Base-by-base conservation (phyloP, 2,329 filamentous ascomycete genomes). In the Aureobasidium sp. region DNA sequence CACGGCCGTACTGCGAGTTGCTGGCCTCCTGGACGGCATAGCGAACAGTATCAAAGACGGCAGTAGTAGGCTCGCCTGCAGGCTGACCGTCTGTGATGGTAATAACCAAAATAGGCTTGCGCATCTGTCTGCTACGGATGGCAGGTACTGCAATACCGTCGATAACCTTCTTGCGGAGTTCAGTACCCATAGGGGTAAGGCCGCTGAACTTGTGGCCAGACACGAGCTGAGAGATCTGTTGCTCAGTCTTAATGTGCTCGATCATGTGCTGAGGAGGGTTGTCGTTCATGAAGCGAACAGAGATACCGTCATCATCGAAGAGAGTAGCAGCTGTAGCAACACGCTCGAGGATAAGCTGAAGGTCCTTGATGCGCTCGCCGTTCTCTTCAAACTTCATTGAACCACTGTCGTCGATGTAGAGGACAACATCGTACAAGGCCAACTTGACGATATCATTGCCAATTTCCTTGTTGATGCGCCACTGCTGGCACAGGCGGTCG, bases 201-300 rank as follows among this genome's bases (percentile, higher is more conserved):
- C 86, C 86, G 67, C 82, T 82, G 77, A 87, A 88, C 27, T 82
- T 79, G 64, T 87, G 82, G 64, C 78, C 80, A 32, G 75, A 70
- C 66, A 88, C 80, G 59, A 88, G 76, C 61, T 78, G 75, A 59
- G 84, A 78, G 46, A 87, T 81, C 68, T 88, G 83, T 55, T 79
- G 77, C 63, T 83, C 81, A 59, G 71, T 81, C 47, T 78, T 79
- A 65, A 88, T 83, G 61, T 80, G 77, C 67, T 87, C 82, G 37
- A 78, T 71, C 47, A 76, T 71, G 59, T 78, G 73, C n/a, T 70
- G 69, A 72, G 80, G 68, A 69, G 74, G 67, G 76, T 79, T 76
- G 13, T 82, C 82, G 75, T 89, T 88, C 86, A 89, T 88, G 78
- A 88, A 88, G 50, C 86, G 84, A 43, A 88, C 75, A 32, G 82